phyloP scores from a whole-genome alignment of 1,284 basidiomycete species.

The Leccinum griseonigrum region DNA sequence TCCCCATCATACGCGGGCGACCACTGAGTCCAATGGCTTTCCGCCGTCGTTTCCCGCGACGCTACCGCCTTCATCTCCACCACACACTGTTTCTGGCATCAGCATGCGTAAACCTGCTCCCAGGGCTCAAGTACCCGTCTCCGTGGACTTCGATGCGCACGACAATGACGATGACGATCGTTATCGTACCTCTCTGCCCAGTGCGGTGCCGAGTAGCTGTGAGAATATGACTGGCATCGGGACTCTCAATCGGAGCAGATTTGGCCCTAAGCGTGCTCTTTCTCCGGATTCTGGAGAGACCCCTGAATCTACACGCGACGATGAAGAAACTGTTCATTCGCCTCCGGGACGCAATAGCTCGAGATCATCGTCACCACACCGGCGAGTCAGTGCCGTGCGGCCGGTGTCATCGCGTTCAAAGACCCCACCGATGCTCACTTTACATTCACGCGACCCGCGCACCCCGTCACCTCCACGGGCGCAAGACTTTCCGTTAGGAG shows the following conservation, averaged over 20 bases:
- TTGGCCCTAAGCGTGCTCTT: constrained; percentile 22
- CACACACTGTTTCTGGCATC: constrained; percentile 20
- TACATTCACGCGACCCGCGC: constrained; percentile 29
- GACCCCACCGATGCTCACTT: constrained; percentile 33
- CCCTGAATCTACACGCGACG: constrained; percentile 10
- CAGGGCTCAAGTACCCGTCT: constrained; percentile 58
- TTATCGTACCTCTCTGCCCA: constrained; percentile 47
- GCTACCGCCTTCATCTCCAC: constrained; percentile 22
- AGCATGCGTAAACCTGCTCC: constrained; percentile 56
- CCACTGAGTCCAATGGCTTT: constrained; percentile 23
- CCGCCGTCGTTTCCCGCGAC: constrained; percentile 19
- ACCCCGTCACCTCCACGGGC: constrained; percentile 22
- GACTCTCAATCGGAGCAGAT: constrained; percentile 34
- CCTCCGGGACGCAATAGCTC: constrained; percentile 18
- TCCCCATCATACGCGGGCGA: constrained; percentile 20
- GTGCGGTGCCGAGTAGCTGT: constrained; percentile 46
- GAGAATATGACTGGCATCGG: constrained; percentile 67
- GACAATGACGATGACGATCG: constrained; percentile 34
- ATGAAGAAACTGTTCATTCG: constrained; percentile 14
- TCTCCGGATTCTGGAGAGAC: constrained; percentile 11
- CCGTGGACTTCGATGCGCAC: constrained; percentile 46
- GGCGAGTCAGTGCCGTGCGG: constrained; percentile 25
- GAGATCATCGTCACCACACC: constrained; percentile 31
- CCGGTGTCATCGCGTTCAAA: constrained; percentile 34
- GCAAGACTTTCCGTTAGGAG: constrained; percentile 25